These are phyloP conservation scores for Amanita fuliginea DNA, from an alignment of 768 basidiomycete species.

Conservation along the genomic window DNA sequence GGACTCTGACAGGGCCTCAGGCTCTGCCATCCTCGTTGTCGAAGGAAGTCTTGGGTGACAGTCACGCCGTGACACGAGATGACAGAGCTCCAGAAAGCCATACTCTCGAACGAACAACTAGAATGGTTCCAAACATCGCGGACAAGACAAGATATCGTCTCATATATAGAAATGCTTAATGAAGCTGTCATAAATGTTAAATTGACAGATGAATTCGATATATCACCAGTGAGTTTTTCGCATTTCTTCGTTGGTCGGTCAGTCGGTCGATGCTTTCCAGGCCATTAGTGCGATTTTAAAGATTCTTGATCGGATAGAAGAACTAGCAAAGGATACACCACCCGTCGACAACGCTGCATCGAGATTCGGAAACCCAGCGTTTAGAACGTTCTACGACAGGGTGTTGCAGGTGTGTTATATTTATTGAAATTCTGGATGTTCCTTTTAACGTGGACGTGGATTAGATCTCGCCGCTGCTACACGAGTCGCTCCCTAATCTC, in stretches of 20 bases:
- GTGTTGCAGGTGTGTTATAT: constrained; percentile 43
- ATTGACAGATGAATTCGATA: constrained; percentile 49
- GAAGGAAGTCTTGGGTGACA: too few species aligned
- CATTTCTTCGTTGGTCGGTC: neutral
- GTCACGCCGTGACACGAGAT: neutral
- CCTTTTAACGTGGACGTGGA: neutral
- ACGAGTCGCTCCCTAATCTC: constrained; percentile 45
- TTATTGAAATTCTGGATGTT: neutral
- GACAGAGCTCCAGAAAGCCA: constrained; percentile 37
- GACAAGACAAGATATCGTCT: constrained; percentile 56
- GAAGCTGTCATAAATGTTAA: constrained; percentile 65
- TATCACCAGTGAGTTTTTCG: constrained; percentile 59
- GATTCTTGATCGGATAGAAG: constrained; percentile 58
- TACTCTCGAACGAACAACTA: constrained; percentile 70
- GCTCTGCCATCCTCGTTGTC: too few species aligned
- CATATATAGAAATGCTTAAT: constrained; percentile 70
- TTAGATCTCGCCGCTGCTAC: constrained; percentile 47
- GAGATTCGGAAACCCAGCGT: constrained; percentile 96
- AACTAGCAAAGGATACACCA: constrained; percentile 58
- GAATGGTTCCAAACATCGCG: constrained; percentile 69
- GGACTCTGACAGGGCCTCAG: too few species aligned
- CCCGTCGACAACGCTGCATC: constrained; percentile 86
- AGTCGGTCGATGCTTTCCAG: constrained; percentile 25
- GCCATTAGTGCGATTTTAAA: constrained; percentile 48
- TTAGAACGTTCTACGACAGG: constrained; percentile 83